Conservation (phyloP, 2,329 filamentous ascomycete species). For the Pseudogymnoascus sp. region DNA sequence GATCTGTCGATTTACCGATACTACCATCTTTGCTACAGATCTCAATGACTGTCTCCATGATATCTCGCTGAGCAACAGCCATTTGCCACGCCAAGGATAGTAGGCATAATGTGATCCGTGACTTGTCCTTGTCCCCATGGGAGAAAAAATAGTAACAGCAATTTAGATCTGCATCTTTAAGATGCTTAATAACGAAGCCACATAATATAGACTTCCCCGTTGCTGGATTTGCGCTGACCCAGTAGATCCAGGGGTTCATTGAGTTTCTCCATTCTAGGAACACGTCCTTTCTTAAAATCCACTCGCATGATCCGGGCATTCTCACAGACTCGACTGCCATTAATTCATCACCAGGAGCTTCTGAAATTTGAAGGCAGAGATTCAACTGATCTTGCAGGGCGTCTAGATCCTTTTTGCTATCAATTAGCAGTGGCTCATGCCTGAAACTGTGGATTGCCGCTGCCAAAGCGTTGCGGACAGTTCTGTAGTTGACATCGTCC, state of each 20-base stretch:
- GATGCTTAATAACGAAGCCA: background rate
- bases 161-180: background rate
- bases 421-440: constrained; percentile 8
- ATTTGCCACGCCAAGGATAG: background rate
- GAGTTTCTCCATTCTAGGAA: background rate
- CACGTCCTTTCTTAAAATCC: background rate
- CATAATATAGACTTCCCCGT: background rate
- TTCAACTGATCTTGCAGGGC: constrained; percentile 24
- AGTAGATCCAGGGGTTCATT: background rate
- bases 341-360: background rate
- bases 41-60: background rate
- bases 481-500: constrained; percentile 26
- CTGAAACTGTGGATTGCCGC: constrained; percentile 20
- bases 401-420: background rate
- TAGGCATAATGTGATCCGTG: background rate
- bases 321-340: background rate
- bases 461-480: constrained; percentile 24
- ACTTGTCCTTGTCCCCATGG: background rate
- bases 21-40: background rate
- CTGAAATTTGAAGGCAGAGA: constrained; percentile 29
- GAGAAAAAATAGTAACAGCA: background rate
- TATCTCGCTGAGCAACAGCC: background rate
- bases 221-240: background rate
- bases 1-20: background rate
- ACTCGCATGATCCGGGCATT: background rate